Evolutionary conservation across 768 basidiomycete genomes (phyloP).

Genomic region (Leccinum disarticulatum): DNA sequence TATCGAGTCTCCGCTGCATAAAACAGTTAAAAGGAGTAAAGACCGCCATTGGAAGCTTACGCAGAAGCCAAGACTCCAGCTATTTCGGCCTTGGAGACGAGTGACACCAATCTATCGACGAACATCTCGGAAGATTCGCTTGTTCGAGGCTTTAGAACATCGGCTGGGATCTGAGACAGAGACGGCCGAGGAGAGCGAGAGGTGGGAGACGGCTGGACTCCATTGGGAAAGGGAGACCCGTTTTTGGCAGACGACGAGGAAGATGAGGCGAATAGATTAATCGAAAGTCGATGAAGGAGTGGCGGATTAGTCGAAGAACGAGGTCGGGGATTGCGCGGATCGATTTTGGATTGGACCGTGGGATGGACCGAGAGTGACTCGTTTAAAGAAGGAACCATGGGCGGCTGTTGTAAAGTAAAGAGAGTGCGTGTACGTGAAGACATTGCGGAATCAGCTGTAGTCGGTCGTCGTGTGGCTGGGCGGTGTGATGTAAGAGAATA

Average conservation of each 20-base stretch:
- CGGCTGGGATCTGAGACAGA: conserved; percentile 41
- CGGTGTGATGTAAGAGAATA: conserved; percentile 16
- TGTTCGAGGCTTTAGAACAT: conserved; percentile 52
- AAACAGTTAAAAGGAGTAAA: conserved; percentile 9
- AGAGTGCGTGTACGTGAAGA: conserved; percentile 31
- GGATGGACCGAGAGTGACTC: conserved; percentile 4
- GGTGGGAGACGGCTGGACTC: conserved; percentile 21
- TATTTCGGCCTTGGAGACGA: conserved; percentile 76
- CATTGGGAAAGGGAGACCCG: conserved; percentile 10
- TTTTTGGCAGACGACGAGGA: conserved; percentile 34
- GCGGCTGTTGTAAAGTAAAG: conserved; percentile 28
- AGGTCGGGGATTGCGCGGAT: conserved; percentile 40
- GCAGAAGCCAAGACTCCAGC: conserved; percentile 78
- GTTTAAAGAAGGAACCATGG: conserved; percentile 14
- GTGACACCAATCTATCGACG: conserved; percentile 58
- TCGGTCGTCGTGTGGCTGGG: conserved; percentile 34
- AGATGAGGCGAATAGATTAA: conserved; percentile 58
- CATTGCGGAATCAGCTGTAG: conserved; percentile 42
- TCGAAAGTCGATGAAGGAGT: conserved; percentile 65
- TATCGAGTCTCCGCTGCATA: conserved; percentile 65
- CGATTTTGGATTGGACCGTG: conserved; percentile 18
- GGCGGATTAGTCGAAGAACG: conserved; percentile 66
- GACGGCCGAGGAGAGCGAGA: conserved; percentile 47
- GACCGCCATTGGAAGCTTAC: conserved; percentile 41
- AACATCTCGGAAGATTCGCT: conserved; percentile 74